A percentile compares a stretch with the other conserved stretches of the same genome.
Evolutionary conservation across 2,329 filamentous ascomycete species (phyloP).

Genomic region (Alternaria conjuncta): DNA sequence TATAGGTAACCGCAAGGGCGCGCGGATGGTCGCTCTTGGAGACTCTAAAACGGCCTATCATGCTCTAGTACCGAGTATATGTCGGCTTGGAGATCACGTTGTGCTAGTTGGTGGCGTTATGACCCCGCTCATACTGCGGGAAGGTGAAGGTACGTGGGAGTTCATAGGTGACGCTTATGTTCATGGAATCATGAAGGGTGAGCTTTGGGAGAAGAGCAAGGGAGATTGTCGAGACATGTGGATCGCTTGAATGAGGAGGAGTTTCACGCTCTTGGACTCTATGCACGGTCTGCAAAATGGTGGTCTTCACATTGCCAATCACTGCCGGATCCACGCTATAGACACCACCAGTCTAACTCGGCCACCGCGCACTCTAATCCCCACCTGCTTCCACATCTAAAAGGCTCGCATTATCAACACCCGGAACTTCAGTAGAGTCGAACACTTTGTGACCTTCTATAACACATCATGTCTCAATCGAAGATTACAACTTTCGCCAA

Average conservation of each 20-base stretch:
- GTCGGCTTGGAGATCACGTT: not conserved
- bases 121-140: not conserved
- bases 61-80: not conserved
- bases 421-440: not conserved
- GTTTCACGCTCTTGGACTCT: not conserved
- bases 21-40: not conserved
- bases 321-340: not conserved
- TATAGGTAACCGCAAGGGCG: not conserved
- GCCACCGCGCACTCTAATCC: not conserved
- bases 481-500: not conserved
- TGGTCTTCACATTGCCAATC: not conserved
- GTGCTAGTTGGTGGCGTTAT: not conserved
- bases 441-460: not conserved
- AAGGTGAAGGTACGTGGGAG: not conserved
- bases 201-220: not conserved
- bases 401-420: not conserved
- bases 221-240: not conserved
- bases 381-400: not conserved
- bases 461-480: not conserved
- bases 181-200: not conserved
- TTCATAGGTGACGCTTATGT: not conserved
- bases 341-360: not conserved
- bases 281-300: not conserved
- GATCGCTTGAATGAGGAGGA: not conserved
- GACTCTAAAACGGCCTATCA: not conserved